phyloP scores from a whole-genome alignment of 1,139 yeast genomes.

The Suhomyces maxii region DNA sequence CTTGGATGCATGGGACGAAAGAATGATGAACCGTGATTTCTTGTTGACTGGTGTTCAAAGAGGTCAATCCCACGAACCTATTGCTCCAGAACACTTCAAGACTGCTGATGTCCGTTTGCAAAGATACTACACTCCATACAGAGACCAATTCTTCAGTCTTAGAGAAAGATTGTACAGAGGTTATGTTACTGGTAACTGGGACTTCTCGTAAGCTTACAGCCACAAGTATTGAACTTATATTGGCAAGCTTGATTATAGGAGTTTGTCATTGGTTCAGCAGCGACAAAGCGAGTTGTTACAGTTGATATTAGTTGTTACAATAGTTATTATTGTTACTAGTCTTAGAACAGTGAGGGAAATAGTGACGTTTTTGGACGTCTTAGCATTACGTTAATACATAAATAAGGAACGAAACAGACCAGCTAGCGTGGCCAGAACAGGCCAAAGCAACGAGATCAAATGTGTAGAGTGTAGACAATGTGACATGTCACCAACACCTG shows the following conservation, averaged over 20 bases:
- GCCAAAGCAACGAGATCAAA: no score
- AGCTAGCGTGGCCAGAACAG: no score
- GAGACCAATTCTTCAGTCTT: conserved; percentile 49
- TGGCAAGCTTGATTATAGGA: no score
- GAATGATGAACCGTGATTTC: conserved; percentile 70
- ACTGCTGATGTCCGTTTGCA: conserved; percentile 37
- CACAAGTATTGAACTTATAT: neutral
- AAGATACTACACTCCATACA: conserved; percentile 50
- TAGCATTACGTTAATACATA: neutral
- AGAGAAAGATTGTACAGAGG: conserved; percentile 54
- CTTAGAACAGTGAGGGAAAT: neutral
- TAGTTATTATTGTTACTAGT: neutral
- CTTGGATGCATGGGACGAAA: conserved; percentile 58
- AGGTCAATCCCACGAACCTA: conserved; percentile 65
- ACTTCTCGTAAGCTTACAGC: conserved; percentile 29
- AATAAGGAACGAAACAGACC: neutral
- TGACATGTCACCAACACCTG: no score
- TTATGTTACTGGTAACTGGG: conserved; percentile 50
- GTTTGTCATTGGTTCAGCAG: neutral
- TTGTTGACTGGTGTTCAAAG: conserved; percentile 72
- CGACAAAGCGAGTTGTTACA: neutral
- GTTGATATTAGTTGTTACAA: neutral
- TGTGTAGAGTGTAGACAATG: no score
- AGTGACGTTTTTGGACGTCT: neutral
- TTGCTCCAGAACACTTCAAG: conserved; percentile 70